These are phyloP conservation scores for Neurospora africana DNA, from an alignment of 495 filamentous ascomycete species.

Conservation along the genomic window DNA sequence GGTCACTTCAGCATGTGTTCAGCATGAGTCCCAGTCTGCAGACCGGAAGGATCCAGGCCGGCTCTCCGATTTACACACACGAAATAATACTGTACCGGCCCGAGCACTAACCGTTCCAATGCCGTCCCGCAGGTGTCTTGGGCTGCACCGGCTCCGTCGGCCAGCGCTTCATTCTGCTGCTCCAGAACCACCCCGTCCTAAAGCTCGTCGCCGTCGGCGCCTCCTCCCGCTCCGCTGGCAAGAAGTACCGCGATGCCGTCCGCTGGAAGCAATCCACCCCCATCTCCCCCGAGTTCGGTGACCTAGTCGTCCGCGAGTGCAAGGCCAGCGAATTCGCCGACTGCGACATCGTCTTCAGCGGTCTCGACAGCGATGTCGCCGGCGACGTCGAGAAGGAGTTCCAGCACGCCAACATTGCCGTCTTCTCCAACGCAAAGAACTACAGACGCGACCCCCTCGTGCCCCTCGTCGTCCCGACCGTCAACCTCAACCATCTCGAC, in stretches of 20 bases:
- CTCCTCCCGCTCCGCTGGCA: slow-evolving; percentile 66
- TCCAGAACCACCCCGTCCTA: slow-evolving; percentile 68
- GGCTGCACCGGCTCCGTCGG: slow-evolving; percentile 75
- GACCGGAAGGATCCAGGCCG: neutral
- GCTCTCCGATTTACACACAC: neutral
- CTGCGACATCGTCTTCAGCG: slow-evolving; percentile 83
- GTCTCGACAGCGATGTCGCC: slow-evolving; percentile 75
- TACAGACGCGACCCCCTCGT: slow-evolving; percentile 71
- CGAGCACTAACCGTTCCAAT: neutral
- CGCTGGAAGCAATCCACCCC: slow-evolving; percentile 72
- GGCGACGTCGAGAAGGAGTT: slow-evolving; percentile 77
- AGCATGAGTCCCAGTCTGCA: neutral
- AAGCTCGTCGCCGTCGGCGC: slow-evolving; percentile 68
- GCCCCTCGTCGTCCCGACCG: slow-evolving; percentile 77
- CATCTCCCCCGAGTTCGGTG: slow-evolving; percentile 55
- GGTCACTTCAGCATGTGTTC: neutral
- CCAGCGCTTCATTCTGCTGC: slow-evolving; percentile 74
- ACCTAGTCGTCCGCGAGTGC: slow-evolving; percentile 66
- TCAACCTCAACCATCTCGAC: slow-evolving; percentile 69
- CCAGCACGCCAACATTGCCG: slow-evolving; percentile 62
- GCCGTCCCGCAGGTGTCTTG: slow-evolving; percentile 43
- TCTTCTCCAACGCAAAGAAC: slow-evolving; percentile 89
- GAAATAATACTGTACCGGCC: slow-evolving; percentile 4
- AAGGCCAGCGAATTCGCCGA: slow-evolving; percentile 62
- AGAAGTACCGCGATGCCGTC: slow-evolving; percentile 75